A percentile compares a stretch with the other conserved stretches of the same genome.
phyloP scores from a whole-genome alignment of 2,329 filamentous ascomycete species.

The Colletotrichum limetticola region DNA sequence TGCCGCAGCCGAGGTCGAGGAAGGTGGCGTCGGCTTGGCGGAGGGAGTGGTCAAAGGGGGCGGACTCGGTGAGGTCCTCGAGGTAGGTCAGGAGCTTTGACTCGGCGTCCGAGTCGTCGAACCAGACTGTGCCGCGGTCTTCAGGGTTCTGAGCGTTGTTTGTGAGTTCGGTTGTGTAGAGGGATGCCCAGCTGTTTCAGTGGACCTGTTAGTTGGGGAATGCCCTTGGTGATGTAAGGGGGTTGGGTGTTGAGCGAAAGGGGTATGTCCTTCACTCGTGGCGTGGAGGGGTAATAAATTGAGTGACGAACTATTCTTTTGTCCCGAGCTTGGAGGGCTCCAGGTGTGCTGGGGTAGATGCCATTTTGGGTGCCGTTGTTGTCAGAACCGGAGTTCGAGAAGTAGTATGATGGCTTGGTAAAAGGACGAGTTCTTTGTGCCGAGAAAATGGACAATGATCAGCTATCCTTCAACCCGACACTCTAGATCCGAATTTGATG shows the following conservation, averaged over 20 bases:
- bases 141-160: conserved; percentile 78
- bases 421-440: too few relatives aligned
- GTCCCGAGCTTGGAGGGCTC: conserved; percentile 85
- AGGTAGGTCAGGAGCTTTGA: conserved; percentile 81
- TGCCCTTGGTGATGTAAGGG: not conserved
- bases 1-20: conserved; percentile 92
- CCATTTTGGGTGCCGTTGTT: not conserved
- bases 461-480: not conserved
- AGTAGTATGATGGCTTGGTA: too few relatives aligned
- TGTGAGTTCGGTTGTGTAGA: conserved; percentile 76
- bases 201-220: conserved; percentile 28
- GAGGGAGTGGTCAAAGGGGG: conserved; percentile 36
- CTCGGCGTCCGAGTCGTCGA: conserved; percentile 91
- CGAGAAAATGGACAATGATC: not conserved
- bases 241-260: conserved; percentile 9
- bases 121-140: conserved; percentile 94
- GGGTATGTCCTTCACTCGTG: not conserved
- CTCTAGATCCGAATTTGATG: conserved; percentile 15
- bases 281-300: conserved; percentile 11
- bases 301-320: conserved; percentile 81
- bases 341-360: conserved; percentile 70
- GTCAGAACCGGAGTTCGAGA: too few relatives aligned
- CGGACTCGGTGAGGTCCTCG: conserved; percentile 36
- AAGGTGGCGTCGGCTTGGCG: conserved; percentile 59
- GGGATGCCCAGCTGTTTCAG: conserved; percentile 74